Percentiles rank a stretch among this genome's conserved stretches.
These are phyloP conservation scores for Cladophialophora carrionii DNA, from an alignment of 2,329 filamentous ascomycete genomes.

Conservation along the genomic window DNA sequence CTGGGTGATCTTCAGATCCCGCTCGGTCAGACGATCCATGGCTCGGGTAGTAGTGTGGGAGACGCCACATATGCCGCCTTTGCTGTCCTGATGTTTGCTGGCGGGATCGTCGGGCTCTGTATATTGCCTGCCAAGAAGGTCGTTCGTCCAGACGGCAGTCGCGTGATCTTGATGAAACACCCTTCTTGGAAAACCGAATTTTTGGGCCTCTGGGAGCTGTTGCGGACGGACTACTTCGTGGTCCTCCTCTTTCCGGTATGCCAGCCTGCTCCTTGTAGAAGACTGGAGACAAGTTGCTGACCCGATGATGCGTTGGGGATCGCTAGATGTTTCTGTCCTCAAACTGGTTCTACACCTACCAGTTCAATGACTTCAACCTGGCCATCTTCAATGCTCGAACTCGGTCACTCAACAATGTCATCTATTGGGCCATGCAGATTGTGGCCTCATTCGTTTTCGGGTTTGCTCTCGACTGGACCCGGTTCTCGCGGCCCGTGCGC, in stretches of 20 bases:
- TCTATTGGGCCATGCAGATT: constrained; percentile 81
- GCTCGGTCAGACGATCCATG: too few relatives aligned
- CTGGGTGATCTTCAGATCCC: constrained; percentile 40
- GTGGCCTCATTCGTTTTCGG: constrained; percentile 73
- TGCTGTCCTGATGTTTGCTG: constrained; percentile 66
- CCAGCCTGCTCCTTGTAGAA: background rate
- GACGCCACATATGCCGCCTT: constrained; percentile 76
- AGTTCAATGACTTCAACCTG: constrained; percentile 69
- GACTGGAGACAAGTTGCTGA: too few relatives aligned
- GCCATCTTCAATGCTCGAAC: constrained; percentile 73
- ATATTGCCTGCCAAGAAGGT: constrained; percentile 69
- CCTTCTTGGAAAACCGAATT: constrained; percentile 74
- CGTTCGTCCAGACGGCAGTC: constrained; percentile 69
- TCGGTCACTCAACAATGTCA: constrained; percentile 70
- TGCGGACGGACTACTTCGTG: constrained; percentile 67
- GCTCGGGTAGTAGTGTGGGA: constrained; percentile 15
- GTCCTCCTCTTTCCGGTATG: constrained; percentile 64
- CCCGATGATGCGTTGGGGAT: too few relatives aligned
- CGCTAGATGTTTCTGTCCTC: constrained; percentile 66
- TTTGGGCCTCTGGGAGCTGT: constrained; percentile 68
- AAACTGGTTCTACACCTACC: constrained; percentile 71
- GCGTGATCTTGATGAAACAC: constrained; percentile 77
- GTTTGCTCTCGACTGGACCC: constrained; percentile 65
- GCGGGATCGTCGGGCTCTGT: constrained; percentile 66
- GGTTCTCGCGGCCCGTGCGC: constrained; percentile 62